Evolutionary conservation across 2,329 filamentous ascomycete species (phyloP), one percentile per base, ranked within the genome.

Genomic region (Lasiodiplodia gonubiensis): DNA sequence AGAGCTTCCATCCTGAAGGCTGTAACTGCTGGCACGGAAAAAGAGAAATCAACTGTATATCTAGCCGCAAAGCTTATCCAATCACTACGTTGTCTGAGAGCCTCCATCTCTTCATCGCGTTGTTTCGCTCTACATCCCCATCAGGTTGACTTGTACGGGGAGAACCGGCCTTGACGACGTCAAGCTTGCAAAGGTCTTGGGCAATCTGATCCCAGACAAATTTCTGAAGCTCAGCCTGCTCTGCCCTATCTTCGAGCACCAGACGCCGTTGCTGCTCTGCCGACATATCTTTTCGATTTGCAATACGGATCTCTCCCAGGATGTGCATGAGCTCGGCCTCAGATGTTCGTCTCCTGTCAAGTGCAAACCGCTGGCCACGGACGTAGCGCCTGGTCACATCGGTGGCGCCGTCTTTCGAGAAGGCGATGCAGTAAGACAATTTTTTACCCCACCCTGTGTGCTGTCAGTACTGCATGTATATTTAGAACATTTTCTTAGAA

Each of bases 371-470:
- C 8, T 30, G 21, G 79, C 92, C 92, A 72, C 91, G 90, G 46
- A 89, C 86, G 72, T 90, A 90, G 70, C 88, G 85, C 51, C 87
- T 83, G 14, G 88, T 90, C 69, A 90, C 88, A 74, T 90, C 88
- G 72, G 85, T 87, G 68, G 86, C 87, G 66, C 88, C 95, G 69
- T 99, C 95, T 67, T 92, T 93, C 10, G 93, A 97, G 77, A 99
- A 99, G 60, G 94, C 95, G 69, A 99, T 90, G 82, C 94, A 97
- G 81, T 98, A 99, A 0, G 92, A 94, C 83, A 98, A 92, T 82
- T 95, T 96, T 84, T 95, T 95, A 72, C 91, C 89, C 95, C 95
- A 99, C 68, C 94, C 87, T 89, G 70, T 10, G 7, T 63, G 1
- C 2, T 37, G 64, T 71, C 49, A 71, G 30, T 63, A 49, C 68